Conservation (phyloP, 2,329 filamentous ascomycete species). For the Dothistroma pini region DNA sequence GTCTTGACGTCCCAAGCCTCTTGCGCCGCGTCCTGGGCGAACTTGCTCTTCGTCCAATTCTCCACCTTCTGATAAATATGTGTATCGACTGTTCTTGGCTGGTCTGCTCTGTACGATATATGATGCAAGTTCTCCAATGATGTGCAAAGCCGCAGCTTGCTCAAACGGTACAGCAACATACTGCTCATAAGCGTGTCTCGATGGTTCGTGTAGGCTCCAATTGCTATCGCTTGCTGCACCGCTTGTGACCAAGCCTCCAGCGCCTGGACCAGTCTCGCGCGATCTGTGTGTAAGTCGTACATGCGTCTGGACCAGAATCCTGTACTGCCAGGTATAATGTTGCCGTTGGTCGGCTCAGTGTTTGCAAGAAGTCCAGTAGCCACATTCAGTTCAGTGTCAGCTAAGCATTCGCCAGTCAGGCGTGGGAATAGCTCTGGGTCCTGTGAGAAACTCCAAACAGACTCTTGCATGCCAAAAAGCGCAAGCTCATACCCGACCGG, state of each 20-base stretch:
- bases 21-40: constrained; percentile 13
- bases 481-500: constrained; percentile 16
- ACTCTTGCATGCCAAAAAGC: constrained; percentile 20
- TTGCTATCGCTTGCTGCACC: constrained; percentile 7
- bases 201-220: constrained; percentile 10
- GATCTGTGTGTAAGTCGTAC: constrained; percentile 10
- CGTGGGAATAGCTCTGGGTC: constrained; percentile 18
- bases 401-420: constrained; percentile 12
- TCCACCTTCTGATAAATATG: constrained; percentile 12
- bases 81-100: constrained; percentile 8
- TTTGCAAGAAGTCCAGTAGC: neutral
- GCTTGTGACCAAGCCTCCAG: constrained; percentile 12
- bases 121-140: constrained; percentile 18
- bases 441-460: constrained; percentile 21
- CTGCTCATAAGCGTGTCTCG: constrained; percentile 16
- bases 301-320: constrained; percentile 5
- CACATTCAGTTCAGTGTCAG: constrained; percentile 5
- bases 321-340: neutral
- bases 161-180: constrained; percentile 15
- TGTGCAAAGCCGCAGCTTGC: constrained; percentile 11
- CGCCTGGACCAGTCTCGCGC: constrained; percentile 8
- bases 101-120: constrained; percentile 14
- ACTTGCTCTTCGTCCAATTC: constrained; percentile 10
- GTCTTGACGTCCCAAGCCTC: constrained; percentile 15
- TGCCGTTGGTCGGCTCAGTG: neutral